These are phyloP conservation scores for Paradendryphiella salina DNA, from an alignment of 2,329 filamentous ascomycete species.

Conservation along the genomic window DNA sequence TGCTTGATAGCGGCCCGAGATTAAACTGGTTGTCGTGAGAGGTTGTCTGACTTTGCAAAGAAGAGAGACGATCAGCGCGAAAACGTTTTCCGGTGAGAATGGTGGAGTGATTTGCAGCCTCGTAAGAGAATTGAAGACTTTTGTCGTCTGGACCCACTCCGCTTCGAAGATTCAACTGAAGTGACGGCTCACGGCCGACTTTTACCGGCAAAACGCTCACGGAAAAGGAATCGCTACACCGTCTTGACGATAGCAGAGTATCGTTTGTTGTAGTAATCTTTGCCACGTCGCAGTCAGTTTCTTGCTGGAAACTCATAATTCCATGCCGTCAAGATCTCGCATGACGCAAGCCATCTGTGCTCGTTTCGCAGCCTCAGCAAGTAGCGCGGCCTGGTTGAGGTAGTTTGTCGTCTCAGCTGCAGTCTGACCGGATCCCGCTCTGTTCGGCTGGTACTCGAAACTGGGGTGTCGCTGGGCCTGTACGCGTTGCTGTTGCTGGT, in stretches of 20 bases:
- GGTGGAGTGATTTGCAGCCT: constrained; percentile 11
- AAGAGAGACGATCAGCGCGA: not conserved
- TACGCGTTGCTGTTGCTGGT: constrained; percentile 36
- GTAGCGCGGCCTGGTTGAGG: constrained; percentile 78
- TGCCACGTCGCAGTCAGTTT: not conserved
- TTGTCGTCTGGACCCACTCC: constrained; percentile 22
- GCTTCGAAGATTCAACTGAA: constrained; percentile 14
- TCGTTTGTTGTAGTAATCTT: not conserved
- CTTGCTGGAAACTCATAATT: constrained; percentile 48
- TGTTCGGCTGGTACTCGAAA: constrained; percentile 44
- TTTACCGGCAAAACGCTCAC: constrained; percentile 16
- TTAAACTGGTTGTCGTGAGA: not conserved
- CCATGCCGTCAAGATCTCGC: constrained; percentile 78
- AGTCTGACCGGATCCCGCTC: constrained; percentile 41
- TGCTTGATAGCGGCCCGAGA: no score
- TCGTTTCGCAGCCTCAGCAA: constrained; percentile 90
- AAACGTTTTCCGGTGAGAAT: constrained; percentile 1
- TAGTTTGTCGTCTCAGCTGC: constrained; percentile 61
- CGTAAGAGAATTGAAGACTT: constrained; percentile 10
- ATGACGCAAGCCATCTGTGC: constrained; percentile 89
- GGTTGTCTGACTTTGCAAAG: no score
- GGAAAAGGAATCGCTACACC: not conserved
- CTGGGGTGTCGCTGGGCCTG: constrained; percentile 34
- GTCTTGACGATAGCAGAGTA: not conserved
- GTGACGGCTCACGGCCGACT: constrained; percentile 21